These are phyloP conservation scores for Monilinia vaccinii-corymbosi DNA, from an alignment of 2,329 filamentous ascomycete species.

Conservation along the genomic window DNA sequence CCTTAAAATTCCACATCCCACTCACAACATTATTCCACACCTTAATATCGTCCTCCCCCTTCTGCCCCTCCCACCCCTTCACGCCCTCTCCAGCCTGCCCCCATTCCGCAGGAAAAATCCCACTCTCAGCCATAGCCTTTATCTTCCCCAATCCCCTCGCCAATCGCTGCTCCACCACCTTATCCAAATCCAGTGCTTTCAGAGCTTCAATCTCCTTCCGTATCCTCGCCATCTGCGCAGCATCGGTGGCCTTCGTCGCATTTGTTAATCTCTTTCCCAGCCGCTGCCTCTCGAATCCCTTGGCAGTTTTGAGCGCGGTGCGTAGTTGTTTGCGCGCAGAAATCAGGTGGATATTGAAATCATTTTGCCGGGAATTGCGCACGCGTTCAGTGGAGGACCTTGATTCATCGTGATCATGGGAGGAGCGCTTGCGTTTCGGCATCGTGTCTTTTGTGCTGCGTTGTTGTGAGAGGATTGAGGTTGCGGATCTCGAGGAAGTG, in stretches of 20 bases:
- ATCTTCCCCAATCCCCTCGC: constrained; percentile 41
- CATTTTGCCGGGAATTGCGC: constrained; percentile 31
- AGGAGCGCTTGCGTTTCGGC: constrained; percentile 49
- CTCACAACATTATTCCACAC: constrained; percentile 41
- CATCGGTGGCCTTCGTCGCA: constrained; percentile 35
- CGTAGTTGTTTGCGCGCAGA: constrained; percentile 51
- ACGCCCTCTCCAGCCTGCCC: constrained; percentile 19
- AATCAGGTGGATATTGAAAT: constrained; percentile 40
- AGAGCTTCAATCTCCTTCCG: constrained; percentile 49
- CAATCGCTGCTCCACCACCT: constrained; percentile 38
- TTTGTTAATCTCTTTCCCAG: constrained; percentile 49
- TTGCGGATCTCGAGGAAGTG: neutral
- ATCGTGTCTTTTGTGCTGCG: constrained; percentile 29
- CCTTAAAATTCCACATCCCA: constrained; percentile 43
- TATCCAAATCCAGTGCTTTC: constrained; percentile 40
- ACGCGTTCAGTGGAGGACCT: constrained; percentile 14
- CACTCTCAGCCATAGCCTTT: constrained; percentile 38
- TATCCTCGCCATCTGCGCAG: constrained; percentile 48
- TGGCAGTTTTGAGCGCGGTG: constrained; percentile 61
- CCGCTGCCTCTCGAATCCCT: constrained; percentile 72
- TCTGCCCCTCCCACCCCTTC: constrained; percentile 28
- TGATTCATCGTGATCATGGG: neutral
- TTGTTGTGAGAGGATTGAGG: neutral
- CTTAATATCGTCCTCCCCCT: constrained; percentile 20
- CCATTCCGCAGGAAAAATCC: constrained; percentile 33